phyloP scores from a whole-genome alignment of 2,329 filamentous ascomycete species.

The Chaetomium strumarium region DNA sequence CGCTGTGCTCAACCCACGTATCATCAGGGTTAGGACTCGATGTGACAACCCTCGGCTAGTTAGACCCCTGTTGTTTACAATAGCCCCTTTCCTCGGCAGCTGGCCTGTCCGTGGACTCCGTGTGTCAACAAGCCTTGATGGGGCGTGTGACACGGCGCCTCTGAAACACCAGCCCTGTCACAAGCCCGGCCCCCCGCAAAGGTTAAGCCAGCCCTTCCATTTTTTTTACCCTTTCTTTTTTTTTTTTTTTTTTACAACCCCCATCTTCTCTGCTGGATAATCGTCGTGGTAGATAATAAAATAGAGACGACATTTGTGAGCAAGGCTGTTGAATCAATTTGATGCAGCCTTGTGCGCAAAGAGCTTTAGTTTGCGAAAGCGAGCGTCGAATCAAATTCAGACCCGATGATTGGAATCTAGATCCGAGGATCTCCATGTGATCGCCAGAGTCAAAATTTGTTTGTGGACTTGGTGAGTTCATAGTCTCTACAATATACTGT shows the following conservation, averaged over 20 bases:
- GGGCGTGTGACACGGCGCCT: not conserved
- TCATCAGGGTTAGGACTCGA: constrained; percentile 7
- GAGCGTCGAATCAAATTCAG: not conserved
- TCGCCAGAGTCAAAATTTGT: constrained; percentile 3
- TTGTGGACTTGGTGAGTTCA: no score
- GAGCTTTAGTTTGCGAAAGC: no score
- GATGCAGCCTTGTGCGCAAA: no score
- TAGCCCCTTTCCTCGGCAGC: constrained; percentile 11
- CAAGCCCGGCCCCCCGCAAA: not conserved
- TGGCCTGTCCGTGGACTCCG: not conserved
- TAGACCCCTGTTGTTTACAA: constrained; percentile 12
- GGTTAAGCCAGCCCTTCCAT: not conserved
- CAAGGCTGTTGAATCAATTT: no score
- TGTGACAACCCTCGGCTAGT: not conserved
- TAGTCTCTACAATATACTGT: no score
- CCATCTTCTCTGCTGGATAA: no score
- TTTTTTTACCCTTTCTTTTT: no score
- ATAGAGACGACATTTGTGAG: no score
- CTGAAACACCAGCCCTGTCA: constrained; percentile 13
- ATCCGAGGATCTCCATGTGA: not conserved
- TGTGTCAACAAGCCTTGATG: constrained; percentile 9
- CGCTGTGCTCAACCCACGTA: no score
- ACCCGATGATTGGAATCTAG: not conserved
- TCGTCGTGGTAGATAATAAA: no score
- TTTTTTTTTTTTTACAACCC: not conserved